These are phyloP conservation scores for Trichosanthes truncata DNA, from an alignment of 306 rosid species.

Conservation along the genomic window DNA sequence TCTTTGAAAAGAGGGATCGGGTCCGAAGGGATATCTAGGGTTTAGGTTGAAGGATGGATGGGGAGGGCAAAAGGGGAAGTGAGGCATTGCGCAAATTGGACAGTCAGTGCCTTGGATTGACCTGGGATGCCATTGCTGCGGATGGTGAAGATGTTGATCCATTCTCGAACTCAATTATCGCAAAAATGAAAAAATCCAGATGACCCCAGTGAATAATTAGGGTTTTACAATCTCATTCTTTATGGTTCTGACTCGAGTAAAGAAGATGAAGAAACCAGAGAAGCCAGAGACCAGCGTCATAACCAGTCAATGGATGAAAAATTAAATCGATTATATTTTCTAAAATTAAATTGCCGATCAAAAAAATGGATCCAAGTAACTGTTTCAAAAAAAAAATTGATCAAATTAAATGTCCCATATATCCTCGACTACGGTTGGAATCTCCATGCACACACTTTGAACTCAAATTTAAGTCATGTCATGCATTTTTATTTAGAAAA, in stretches of 20 bases:
- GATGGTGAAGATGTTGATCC: constrained; percentile 20
- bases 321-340: neutral
- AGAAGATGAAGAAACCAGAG: neutral
- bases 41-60: constrained; percentile 28
- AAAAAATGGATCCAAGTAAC: no score
- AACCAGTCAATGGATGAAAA: neutral
- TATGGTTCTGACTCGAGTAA: neutral
- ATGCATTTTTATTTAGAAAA: no score
- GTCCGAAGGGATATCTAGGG: constrained; percentile 17
- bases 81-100: constrained; percentile 32
- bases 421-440: no score
- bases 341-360: no score
- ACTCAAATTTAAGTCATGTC: no score
- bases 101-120: constrained; percentile 30
- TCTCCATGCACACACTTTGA: no score
- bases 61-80: constrained; percentile 53
- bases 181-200: neutral
- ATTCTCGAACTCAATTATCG: neutral
- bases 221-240: neutral
- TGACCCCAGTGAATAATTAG: neutral
- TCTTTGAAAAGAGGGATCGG: constrained; percentile 14
- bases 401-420: no score
- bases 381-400: no score
- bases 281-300: neutral
- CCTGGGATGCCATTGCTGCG: constrained; percentile 38